Base-by-base conservation (phyloP, 305 asterid species). In the Fraxinus floribunda region DNA sequence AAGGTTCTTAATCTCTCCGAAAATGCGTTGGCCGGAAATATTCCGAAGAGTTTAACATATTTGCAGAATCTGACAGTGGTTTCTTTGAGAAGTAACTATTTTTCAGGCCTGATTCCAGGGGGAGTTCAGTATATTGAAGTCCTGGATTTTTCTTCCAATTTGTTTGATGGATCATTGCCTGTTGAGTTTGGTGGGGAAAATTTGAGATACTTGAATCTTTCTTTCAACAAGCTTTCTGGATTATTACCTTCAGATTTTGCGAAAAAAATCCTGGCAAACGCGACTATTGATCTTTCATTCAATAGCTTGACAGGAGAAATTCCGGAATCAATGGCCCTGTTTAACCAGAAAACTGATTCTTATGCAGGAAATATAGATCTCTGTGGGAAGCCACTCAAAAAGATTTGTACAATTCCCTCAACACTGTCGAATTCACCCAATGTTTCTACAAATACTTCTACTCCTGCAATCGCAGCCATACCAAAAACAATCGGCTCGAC, bases 381-480 rank as follows among this genome's bases (percentile, higher is more conserved):
- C 9, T 96, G 99, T 52, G 99, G 99, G n/a, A 90, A 91, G 13
- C 95, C 95, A 52, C 86, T 93, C 75, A 88, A 88, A 83, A 93
- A 88, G 49, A 91, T 90, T 0, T 96, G 98, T 49, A 55, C 88
- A 3, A 46, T 90, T 30, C 97, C 99, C 84, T 96, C 98, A 22
- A 87, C 92, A 35, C 79, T 90, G 4, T 89, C 98, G 4, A 73
- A 66, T 16, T 94, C 97, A 10, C 94, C 94, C 0, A 92, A 89
- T 60, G 78, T 75, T 20, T 75, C 93, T 0, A 20, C 86, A 18
- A 92, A 90, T 46, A 77, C 91, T 46, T 88, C 94, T 18, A 41
- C 97, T 32, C 91, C 98, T 3, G 98, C 98, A 8, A 94, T 96
- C 81, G 98, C 98, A 4, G 99, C 91, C 79, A 94, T 96, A 24